These are phyloP conservation scores for Trypanosoma brucei DNA, from an alignment of 208 protist genomes.

Conservation along the genomic window DNA sequence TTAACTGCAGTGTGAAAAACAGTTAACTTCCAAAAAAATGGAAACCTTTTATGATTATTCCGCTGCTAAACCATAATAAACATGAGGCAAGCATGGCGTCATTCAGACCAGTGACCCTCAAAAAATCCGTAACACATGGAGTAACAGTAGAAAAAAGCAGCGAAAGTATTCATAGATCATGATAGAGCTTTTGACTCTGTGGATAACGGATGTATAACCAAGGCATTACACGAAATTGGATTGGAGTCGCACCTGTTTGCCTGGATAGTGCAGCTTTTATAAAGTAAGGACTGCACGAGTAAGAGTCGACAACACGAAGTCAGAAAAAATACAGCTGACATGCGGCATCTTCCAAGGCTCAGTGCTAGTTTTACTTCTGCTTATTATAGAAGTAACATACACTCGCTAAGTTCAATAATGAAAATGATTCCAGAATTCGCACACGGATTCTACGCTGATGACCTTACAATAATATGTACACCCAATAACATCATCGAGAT, in stretches of 20 bases:
- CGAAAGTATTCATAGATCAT: conserved; percentile 30
- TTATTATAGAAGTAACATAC: conserved; percentile 26
- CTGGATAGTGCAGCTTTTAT: conserved; percentile 20
- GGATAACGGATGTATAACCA: conserved; percentile 23
- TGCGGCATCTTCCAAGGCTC: conserved; percentile 34
- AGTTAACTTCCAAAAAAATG: conserved; percentile 14
- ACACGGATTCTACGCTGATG: conserved; percentile 31
- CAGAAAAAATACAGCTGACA: neutral
- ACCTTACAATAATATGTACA: conserved; percentile 19
- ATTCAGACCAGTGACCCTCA: conserved; percentile 27
- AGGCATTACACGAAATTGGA: conserved; percentile 1
- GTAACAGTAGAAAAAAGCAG: neutral
- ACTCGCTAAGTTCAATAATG: conserved; percentile 23
- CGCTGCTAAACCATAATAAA: conserved; percentile 26
- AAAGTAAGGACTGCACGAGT: conserved; percentile 8
- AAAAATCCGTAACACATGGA: neutral
- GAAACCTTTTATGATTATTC: conserved; percentile 22
- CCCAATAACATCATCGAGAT: neutral
- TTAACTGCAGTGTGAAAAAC: conserved; percentile 16
- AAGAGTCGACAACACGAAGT: conserved; percentile 10
- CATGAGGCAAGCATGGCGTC: conserved; percentile 4
- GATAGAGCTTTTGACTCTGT: conserved; percentile 34
- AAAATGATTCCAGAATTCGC: conserved; percentile 3
- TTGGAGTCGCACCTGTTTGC: conserved; percentile 9
- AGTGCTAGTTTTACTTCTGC: conserved; percentile 23